Conservation (phyloP, 2,329 filamentous ascomycete genomes). For the Epicoccum nigrum region DNA sequence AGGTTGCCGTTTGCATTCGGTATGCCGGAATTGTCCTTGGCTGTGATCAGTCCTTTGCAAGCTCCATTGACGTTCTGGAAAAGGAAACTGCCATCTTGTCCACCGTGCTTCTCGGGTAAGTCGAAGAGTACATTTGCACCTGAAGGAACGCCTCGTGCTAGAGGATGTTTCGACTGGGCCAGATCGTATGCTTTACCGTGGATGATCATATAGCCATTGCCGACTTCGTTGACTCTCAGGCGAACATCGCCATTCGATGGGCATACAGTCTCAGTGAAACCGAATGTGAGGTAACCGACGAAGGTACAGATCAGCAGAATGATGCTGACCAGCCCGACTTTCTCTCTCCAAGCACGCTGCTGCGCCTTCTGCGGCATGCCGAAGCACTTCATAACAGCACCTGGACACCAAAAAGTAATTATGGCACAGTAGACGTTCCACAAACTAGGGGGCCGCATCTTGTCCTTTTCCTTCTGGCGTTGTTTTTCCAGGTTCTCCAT, state of each 20-base stretch:
- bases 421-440: conserved; percentile 97
- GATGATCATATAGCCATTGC: conserved; percentile 88
- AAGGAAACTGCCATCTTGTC: conserved; percentile 93
- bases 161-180: conserved; percentile 75
- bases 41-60: conserved; percentile 88
- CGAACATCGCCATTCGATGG: conserved; percentile 69
- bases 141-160: conserved; percentile 76
- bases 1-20: conserved; percentile 72
- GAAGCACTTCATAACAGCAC: conserved; percentile 82
- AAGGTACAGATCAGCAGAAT: conserved; percentile 86
- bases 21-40: conserved; percentile 73
- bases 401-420: conserved; percentile 92
- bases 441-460: conserved; percentile 78
- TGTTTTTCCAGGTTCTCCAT: conserved; percentile 65
- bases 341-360: conserved; percentile 93
- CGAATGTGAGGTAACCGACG: conserved; percentile 95
- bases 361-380: conserved; percentile 85
- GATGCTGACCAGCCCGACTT: conserved; percentile 95
- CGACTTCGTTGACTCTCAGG: conserved; percentile 82
- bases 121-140: conserved; percentile 86
- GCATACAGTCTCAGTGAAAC: conserved; percentile 90
- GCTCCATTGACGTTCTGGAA: conserved; percentile 99
- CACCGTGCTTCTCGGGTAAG: conserved; percentile 78
- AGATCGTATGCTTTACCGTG: conserved; percentile 91
- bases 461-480: conserved; percentile 64